Evolutionary conservation across 192 early-diverging fungal species (phyloP).

Genomic region (Entomortierella lignicola): DNA sequence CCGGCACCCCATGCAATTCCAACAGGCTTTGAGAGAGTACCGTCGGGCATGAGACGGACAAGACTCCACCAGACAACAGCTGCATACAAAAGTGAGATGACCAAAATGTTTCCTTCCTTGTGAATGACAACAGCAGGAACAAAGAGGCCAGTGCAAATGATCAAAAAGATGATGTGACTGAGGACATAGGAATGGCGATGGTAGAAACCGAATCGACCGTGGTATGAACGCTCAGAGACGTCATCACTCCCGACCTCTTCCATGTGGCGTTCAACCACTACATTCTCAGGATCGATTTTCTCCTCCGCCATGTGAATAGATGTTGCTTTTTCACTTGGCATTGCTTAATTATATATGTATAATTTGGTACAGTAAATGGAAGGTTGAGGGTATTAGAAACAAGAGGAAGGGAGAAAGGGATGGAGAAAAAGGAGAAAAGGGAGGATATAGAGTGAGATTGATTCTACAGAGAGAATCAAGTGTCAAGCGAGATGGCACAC

Average conservation of each 20-base stretch:
- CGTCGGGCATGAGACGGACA: constrained; percentile 23
- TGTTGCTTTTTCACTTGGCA: constrained; percentile 14
- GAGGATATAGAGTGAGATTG: background rate
- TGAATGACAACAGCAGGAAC: constrained; percentile 41
- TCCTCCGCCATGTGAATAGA: constrained; percentile 28
- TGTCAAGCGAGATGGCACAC: constrained; percentile 16
- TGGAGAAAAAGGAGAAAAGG: background rate
- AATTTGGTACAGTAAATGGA: background rate
- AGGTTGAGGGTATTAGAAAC: constrained; percentile 1
- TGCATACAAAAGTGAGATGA: constrained; percentile 37
- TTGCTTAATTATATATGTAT: background rate
- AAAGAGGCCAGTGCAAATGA: constrained; percentile 46
- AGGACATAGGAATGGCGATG: constrained; percentile 11
- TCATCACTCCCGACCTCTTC: constrained; percentile 26
- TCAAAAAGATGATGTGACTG: constrained; percentile 25
- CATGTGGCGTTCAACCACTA: background rate
- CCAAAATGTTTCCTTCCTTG: constrained; percentile 47
- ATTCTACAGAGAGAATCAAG: constrained; percentile 7
- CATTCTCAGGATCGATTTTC: constrained; percentile 1
- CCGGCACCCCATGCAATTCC: constrained; percentile 28
- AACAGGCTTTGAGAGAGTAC: constrained; percentile 22
- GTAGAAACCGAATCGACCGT: constrained; percentile 43
- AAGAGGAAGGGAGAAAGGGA: background rate
- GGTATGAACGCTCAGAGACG: constrained; percentile 32
- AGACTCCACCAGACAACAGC: constrained; percentile 39